A percentile compares a stretch with the other conserved stretches of the same genome.
Conservation (phyloP, 352 stramenopile species). For the Phytopythium ostracodes region DNA sequence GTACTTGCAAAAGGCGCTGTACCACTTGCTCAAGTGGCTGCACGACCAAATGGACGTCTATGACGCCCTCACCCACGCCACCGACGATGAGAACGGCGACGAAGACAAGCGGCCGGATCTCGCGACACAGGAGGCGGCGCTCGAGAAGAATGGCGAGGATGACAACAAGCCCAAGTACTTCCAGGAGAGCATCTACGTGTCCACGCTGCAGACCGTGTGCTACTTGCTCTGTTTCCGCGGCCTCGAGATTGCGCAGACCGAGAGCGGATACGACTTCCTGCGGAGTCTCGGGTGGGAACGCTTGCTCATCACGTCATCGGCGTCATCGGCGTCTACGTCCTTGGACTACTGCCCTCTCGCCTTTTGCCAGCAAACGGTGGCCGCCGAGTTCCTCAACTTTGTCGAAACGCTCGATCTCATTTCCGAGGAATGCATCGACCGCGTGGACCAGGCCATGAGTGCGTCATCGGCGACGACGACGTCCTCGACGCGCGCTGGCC, state of each 20-base stretch:
- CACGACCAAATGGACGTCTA: slow-evolving; percentile 93
- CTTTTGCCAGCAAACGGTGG: slow-evolving; percentile 75
- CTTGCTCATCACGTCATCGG: slow-evolving; percentile 46
- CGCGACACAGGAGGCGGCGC: slow-evolving; percentile 12
- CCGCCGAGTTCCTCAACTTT: slow-evolving; percentile 79
- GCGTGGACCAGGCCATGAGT: slow-evolving; percentile 68
- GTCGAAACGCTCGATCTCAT: slow-evolving; percentile 75
- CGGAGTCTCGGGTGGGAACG: slow-evolving; percentile 80
- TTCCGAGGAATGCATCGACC: slow-evolving; percentile 69
- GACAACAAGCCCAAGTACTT: slow-evolving; percentile 24
- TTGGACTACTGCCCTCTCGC: slow-evolving; percentile 57
- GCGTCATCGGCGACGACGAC: slow-evolving; percentile 27
- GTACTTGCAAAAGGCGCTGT: slow-evolving; percentile 92
- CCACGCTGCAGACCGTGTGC: slow-evolving; percentile 93
- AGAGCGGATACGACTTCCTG: slow-evolving; percentile 76
- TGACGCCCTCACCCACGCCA: slow-evolving; percentile 35
- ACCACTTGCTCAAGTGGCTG: slow-evolving; percentile 92
- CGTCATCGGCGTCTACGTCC: slow-evolving; percentile 5
- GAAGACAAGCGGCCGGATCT: slow-evolving; percentile 23
- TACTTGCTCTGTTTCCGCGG: slow-evolving; percentile 98
- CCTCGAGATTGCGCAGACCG: slow-evolving; percentile 72
- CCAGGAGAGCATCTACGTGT: slow-evolving; percentile 76
- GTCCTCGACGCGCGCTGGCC: slow-evolving; percentile 4
- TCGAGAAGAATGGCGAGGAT: slow-evolving; percentile 12
- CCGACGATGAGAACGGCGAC: slow-evolving; percentile 13